phyloP scores from a whole-genome alignment of 768 basidiomycete genomes.

The Thelephora ganbajun region DNA sequence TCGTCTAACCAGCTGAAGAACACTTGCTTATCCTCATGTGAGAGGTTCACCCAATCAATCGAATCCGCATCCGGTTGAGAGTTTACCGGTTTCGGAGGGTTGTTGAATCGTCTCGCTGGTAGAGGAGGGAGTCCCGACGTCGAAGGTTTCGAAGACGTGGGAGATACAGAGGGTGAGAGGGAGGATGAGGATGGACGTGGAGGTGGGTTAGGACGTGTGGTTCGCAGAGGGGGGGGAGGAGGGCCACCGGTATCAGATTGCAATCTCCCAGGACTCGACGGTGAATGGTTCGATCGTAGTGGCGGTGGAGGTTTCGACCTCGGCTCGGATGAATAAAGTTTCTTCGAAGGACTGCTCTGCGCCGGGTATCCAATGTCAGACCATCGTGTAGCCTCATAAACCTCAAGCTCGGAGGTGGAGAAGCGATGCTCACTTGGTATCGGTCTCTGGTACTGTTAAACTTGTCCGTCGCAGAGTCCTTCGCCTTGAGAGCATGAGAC shows the following conservation, averaged over 20 bases:
- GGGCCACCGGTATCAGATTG: constrained; percentile 1
- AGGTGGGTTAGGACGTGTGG: constrained; percentile 8
- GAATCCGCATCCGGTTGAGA: constrained; percentile 6
- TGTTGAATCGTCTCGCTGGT: neutral
- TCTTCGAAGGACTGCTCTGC: neutral
- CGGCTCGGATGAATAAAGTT: neutral
- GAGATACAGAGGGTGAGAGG: constrained; percentile 14
- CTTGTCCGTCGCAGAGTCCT: constrained; percentile 38
- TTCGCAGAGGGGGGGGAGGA: constrained; percentile 2
- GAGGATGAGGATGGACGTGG: constrained; percentile 9
- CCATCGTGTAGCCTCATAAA: neutral
- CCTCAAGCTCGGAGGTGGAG: too few relatives aligned
- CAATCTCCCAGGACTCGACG: neutral
- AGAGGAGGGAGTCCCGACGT: neutral
- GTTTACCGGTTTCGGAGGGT: neutral
- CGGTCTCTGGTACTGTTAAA: constrained; percentile 42
- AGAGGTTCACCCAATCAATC: constrained; percentile 62
- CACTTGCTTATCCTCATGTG: constrained; percentile 48
- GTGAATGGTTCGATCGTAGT: neutral
- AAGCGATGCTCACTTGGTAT: constrained; percentile 10
- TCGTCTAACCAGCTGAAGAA: constrained; percentile 78
- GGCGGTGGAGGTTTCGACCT: neutral
- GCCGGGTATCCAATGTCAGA: neutral
- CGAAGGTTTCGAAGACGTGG: neutral
- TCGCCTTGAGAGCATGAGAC: constrained; percentile 47